Base-by-base conservation (phyloP, 352 stramenopile species). In the Phytophthora tentaculata region DNA sequence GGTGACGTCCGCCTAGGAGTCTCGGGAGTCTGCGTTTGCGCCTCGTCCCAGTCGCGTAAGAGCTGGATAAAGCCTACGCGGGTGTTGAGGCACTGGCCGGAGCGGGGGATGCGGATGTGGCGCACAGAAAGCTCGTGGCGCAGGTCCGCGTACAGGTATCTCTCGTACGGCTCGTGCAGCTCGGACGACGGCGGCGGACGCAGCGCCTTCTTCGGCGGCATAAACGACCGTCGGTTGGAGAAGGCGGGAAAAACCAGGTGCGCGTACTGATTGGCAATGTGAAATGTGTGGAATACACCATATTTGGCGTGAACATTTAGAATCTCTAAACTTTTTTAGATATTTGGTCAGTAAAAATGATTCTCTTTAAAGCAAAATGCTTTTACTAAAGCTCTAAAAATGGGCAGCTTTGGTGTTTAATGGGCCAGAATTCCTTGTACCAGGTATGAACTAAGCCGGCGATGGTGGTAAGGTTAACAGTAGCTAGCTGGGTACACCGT, bases 81-180 rank as follows among this genome's bases (percentile, higher is more conserved):
- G 37, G 47, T 74, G 14, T 35, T 72, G 4, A 77, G 64, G 24
- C 35, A 49, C 26, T 64, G 28, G 3, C 61, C 50, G 29, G 20
- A 35, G 43, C 64, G 58, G 20, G 28, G 43, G 1, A 73, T 13
- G 45, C 56, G 48, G 51, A 88, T 66, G 13, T 54, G 29, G 29
- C 80, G 77, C 16, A 73, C 61, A 1, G 48, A 22, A 9, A 81
- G 53, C 48, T 86, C 80, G 43, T 62, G 58, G 35, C 76, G 74
- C 56, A 89, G 65, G 17, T 71, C 60, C n/a, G 60, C 44, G 56
- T 74, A 74, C n/a, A 35, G 26, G 50, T 73, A 64, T 6, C 70
- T 32, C 10, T 86, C 80, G 76, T 89, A 89, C 54, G 80, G 80
- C 52, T 81, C 73, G 47, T 45, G 48, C 14, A 84, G 64, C 52